Conservation (phyloP, 805 yeast species). For the Priceomyces melissophilus region DNA sequence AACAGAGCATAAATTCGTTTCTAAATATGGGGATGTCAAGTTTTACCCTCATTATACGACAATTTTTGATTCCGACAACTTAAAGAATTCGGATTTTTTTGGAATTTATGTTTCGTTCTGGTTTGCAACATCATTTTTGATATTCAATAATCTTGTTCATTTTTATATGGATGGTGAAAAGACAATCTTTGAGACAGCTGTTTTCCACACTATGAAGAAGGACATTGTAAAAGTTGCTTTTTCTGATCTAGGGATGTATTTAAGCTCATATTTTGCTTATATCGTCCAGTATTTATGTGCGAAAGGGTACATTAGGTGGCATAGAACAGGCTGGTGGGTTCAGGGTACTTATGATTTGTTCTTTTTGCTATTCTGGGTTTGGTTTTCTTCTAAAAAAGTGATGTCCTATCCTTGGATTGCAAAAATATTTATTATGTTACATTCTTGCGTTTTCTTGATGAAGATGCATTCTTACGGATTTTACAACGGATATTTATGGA, state of each 20-base stretch:
- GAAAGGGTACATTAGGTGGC: constrained; percentile 54
- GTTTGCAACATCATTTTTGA: constrained; percentile 59
- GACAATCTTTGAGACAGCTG: constrained; percentile 45
- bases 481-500: constrained; percentile 88
- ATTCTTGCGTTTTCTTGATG: constrained; percentile 85
- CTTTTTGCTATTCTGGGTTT: constrained; percentile 52
- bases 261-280: constrained; percentile 58
- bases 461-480: constrained; percentile 92
- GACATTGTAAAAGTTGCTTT: constrained; percentile 67
- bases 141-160: constrained; percentile 51
- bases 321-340: constrained; percentile 56
- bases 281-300: constrained; percentile 55
- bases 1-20: constrained; percentile 30
- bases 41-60: constrained; percentile 35
- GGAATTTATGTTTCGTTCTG: constrained; percentile 83
- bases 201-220: constrained; percentile 53
- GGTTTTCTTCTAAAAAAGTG: constrained; percentile 46
- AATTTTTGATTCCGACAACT: constrained; percentile 51
- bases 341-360: constrained; percentile 54
- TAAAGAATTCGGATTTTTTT: constrained; percentile 51
- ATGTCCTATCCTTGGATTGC: constrained; percentile 84
- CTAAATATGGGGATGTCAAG: constrained; percentile 54
- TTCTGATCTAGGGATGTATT: constrained; percentile 74
- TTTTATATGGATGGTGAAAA: constrained; percentile 47
- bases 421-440: constrained; percentile 77